Base-by-base conservation (phyloP, 768 basidiomycete genomes). In the Paxillus rubicundulus region DNA sequence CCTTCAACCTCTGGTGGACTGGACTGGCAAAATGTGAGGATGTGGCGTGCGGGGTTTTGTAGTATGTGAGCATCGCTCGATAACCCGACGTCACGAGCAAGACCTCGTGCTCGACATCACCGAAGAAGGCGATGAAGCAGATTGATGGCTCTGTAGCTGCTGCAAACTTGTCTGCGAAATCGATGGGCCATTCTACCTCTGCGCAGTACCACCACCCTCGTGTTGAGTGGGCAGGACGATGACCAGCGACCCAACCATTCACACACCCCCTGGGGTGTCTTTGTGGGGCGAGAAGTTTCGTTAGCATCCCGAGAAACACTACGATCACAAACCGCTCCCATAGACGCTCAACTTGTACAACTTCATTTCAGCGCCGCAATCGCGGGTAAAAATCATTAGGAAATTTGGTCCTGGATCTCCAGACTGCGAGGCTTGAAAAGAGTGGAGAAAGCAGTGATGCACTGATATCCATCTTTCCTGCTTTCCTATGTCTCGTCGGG, bases 181-280 rank as follows among this genome's bases (percentile, higher is more conserved):
- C 75, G 37, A 76, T 69, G 0, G 55, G 58, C 69, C 69, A 74
- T 38, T 74, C 72, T 66, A 9, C 42, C 49, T 32, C 72, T 66
- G 10, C 68, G 70, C 1, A 83, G 64, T 3, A 68, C 46, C 14
- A 3, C 80, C 81, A 1, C 79, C 80, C 50, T 76, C 65, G 55
- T 82, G 74, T 0, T 57, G 18, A 1, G 75, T 75, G 14, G 80
- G 80, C 45, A 80, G 72, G n/a, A 77, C 70, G 32, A 82, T 56
- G 1, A 82, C 74, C 9, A 84, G 70, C 1, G 81, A 81, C 1
- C 77, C 80, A 34, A 83, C 75, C 74, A 81, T 80, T 24, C 59
- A 57, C 8, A 68, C 65, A 8, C 65, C 59, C 8, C 74, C 72
- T 5, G 77, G 78, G 0, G 79, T 79, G 52, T 81, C 81, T 38